These are phyloP conservation scores for Hippophae tibetana DNA, from an alignment of 306 rosid species.

Conservation along the genomic window DNA sequence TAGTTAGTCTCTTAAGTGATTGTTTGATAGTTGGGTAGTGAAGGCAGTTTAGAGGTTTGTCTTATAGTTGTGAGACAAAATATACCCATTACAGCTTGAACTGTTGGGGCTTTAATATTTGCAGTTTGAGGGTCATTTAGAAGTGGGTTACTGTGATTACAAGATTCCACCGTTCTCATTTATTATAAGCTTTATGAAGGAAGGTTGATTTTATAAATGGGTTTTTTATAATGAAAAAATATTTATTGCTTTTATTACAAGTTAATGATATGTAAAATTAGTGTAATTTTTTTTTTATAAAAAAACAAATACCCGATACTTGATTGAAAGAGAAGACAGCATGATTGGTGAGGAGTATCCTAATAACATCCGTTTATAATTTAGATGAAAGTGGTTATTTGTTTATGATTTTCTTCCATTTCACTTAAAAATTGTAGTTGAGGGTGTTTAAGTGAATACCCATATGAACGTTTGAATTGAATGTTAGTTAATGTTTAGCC, in stretches of 20 bases:
- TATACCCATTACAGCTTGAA: conserved; percentile 10
- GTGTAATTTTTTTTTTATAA: too few relatives aligned
- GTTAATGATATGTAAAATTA: too few relatives aligned
- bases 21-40: conserved; percentile 4
- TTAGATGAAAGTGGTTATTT: conserved; percentile 4
- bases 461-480: conserved; percentile 8
- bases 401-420: conserved; percentile 3
- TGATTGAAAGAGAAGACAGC: too few relatives aligned
- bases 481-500: conserved; percentile 15
- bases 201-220: conserved; percentile 21
- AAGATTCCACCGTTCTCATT: conserved; percentile 27
- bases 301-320: too few relatives aligned
- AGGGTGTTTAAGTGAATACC: conserved; percentile 13
- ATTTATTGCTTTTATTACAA: too few relatives aligned
- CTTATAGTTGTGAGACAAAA: conserved; percentile 3
- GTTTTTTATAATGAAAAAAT: not conserved
- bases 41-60: conserved; percentile 5
- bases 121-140: conserved; percentile 4
- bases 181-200: conserved; percentile 28
- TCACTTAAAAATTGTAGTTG: conserved; percentile 15
- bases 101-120: conserved; percentile 10
- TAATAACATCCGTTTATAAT: not conserved
- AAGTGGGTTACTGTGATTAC: conserved; percentile 23
- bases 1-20: not conserved
- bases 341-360: too few relatives aligned